phyloP scores from a whole-genome alignment of 257 asterid genomes.

The Galeopsis tetrahit region DNA sequence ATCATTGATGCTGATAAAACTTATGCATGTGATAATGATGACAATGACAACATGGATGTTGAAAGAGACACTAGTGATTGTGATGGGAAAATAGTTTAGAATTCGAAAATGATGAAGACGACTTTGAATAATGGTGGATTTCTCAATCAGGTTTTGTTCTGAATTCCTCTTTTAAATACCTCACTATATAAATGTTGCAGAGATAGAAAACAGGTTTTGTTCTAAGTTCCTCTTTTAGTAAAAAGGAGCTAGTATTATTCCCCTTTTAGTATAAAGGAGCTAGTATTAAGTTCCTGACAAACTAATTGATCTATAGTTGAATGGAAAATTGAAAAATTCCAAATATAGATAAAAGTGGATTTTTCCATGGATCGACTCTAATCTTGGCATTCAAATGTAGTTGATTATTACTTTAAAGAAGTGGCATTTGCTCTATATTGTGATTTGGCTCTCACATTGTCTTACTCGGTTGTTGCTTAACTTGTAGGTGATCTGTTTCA shows the following conservation, averaged over 20 bases:
- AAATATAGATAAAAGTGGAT: not conserved
- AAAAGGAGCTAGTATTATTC: not conserved
- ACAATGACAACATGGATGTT: no score
- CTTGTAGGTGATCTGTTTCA: constrained; percentile 51
- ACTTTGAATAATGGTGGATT: no score
- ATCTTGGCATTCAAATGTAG: not conserved
- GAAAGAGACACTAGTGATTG: no score
- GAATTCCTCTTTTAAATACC: not conserved
- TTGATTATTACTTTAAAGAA: no score
- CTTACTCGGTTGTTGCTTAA: not conserved
- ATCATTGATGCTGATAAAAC: no score
- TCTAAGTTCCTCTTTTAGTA: not conserved
- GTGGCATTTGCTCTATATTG: not conserved
- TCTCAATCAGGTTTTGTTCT: no score
- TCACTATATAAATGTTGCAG: constrained; percentile 4
- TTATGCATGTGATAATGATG: no score
- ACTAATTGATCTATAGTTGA: not conserved
- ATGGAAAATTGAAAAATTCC: not conserved
- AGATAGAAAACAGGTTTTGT: not conserved
- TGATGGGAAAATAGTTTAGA: no score
- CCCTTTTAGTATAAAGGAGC: no score
- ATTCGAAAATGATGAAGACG: no score
- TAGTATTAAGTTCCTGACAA: not conserved
- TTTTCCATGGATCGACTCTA: not conserved
- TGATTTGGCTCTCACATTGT: not conserved